A percentile compares a stretch with the other conserved stretches of the same genome.
These are phyloP conservation scores for Exophiala sideris DNA, from an alignment of 2,329 filamentous ascomycete genomes.

Conservation along the genomic window DNA sequence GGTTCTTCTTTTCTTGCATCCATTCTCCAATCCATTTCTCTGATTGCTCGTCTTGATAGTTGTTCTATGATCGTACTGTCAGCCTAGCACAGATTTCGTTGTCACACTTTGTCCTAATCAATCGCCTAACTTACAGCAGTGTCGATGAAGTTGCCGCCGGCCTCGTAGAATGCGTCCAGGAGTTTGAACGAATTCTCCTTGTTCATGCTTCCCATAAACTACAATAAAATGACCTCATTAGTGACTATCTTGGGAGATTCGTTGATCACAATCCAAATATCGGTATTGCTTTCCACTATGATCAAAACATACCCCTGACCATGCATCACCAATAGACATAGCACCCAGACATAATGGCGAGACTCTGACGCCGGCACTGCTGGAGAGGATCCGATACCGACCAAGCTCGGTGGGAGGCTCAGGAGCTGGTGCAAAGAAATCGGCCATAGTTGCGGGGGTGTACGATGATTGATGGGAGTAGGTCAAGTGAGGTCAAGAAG, in stretches of 20 bases:
- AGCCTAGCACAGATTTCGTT: neutral
- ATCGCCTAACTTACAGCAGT: slow-evolving; percentile 39
- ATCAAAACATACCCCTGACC: slow-evolving; percentile 31
- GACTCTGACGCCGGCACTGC: slow-evolving; percentile 63
- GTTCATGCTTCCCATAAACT: slow-evolving; percentile 48
- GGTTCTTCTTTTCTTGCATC: slow-evolving; percentile 53
- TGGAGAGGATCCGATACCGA: slow-evolving; percentile 64
- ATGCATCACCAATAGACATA: slow-evolving; percentile 39
- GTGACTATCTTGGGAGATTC: slow-evolving; percentile 29
- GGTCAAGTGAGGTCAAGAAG: neutral
- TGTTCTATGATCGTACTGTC: slow-evolving; percentile 50
- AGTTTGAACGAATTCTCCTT: slow-evolving; percentile 61
- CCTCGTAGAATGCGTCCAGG: slow-evolving; percentile 62
- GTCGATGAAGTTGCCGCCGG: slow-evolving; percentile 72
- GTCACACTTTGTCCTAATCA: neutral
- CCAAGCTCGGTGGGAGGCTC: slow-evolving; percentile 59
- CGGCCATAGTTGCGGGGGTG: neutral
- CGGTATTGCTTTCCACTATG: slow-evolving; percentile 16
- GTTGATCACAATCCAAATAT: no score
- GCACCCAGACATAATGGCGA: slow-evolving; percentile 54
- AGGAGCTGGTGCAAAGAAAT: slow-evolving; percentile 41
- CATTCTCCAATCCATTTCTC: slow-evolving; percentile 67
- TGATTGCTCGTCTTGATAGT: slow-evolving; percentile 63
- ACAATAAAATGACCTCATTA: slow-evolving; percentile 48
- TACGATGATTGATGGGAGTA: neutral